Base-by-base conservation (phyloP, 1,139 yeast genomes). In the Suhomyces choctaworum region DNA sequence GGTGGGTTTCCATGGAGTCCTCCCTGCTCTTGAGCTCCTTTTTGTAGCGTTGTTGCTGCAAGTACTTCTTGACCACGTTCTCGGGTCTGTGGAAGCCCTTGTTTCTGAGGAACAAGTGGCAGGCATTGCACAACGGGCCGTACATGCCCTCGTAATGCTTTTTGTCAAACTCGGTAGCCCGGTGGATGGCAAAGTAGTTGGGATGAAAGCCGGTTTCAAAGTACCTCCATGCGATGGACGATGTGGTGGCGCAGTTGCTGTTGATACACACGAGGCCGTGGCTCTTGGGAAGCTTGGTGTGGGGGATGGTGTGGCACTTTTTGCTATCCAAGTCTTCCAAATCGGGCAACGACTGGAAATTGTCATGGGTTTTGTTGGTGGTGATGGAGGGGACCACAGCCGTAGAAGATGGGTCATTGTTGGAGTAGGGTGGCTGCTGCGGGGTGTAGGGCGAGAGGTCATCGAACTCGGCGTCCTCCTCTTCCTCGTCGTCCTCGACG, bases 11-110 rank as follows among this genome's bases (percentile, higher is more conserved):
- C 11, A 19, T 23, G 7, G 16, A 25, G 11, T 50, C 55, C 27
- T 62, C 69, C 27, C 58, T 58, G 38, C 45, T 50, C 38, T 61
- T 62, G 32, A 54, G 47, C 39, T 58, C 70, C 34, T 53, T 58
- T 49, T 66, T 69, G 44, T 70, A 70, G 34, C 63, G 54, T 47
- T 70, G 75, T 45, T 70, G 76, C 43, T 70, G 73, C 41, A 67
- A 55, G 47, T 71, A 70, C 47, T 70, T 70, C 44, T 69, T 66
- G 7, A 70, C 76, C 29, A 71, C 76, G 16, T 64, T 65, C 44
- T 66, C 71, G 2, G 77, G 77, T 48, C 76, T 60, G 75, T 72
- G 70, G 47, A 70, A 71, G n/a, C 76, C 77, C 47, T 70, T 69
- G 42, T 64, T 66, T 37, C 76, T 57, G 40, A 71, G 64, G 43